Base-by-base conservation (phyloP, 163 green algal genomes). In the Chloromonas sp. region DNA sequence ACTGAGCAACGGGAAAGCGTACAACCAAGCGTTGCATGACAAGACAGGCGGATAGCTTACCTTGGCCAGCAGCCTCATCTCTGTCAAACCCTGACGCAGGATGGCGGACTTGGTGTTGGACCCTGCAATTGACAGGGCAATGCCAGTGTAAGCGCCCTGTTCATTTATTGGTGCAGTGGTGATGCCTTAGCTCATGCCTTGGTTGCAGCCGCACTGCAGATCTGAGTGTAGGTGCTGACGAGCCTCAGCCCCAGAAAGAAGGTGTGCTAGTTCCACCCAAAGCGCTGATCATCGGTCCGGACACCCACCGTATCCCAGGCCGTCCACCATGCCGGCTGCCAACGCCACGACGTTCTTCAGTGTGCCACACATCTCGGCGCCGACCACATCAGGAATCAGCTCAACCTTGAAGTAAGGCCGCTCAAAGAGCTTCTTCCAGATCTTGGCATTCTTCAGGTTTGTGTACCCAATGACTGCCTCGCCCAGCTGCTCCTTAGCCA, bases 281-380 rank as follows among this genome's bases (percentile, higher is more conserved):
- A 36, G 36, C 36, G 36, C 36, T 36, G 36, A 36, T 36, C 36
- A 36, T 36, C 36, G 36, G 36, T 36, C 5, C 5, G 5, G 13
- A 80, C 13, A 78, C 80, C 77, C 81, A 84, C 81, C 91, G 2
- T 82, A 81, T 1, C 88, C 94, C 70, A 96, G 85, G 0, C 94
- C 94, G 78, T 96, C 93, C 60, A 94, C 89, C 60, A 97, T 92
- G 81, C 94, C 94, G 0, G 92, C 94, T 0, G 84, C 94, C 61
- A 97, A 82, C 0, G 94, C 94, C 76, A 96, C 92, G 2, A 97
- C 92, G 88, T 96, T 97, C 84, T 97, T 97, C n/a, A 97, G 90
- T 0, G 93, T 97, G 77, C 94, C 94, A 84, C 89, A 93, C 93
- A 97, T 96, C 89, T 97, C 94, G 2, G 92, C 92, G 1, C 93